These are phyloP conservation scores for Geotrichum fermentans DNA, from an alignment of 1,139 yeast species.

Conservation along the genomic window DNA sequence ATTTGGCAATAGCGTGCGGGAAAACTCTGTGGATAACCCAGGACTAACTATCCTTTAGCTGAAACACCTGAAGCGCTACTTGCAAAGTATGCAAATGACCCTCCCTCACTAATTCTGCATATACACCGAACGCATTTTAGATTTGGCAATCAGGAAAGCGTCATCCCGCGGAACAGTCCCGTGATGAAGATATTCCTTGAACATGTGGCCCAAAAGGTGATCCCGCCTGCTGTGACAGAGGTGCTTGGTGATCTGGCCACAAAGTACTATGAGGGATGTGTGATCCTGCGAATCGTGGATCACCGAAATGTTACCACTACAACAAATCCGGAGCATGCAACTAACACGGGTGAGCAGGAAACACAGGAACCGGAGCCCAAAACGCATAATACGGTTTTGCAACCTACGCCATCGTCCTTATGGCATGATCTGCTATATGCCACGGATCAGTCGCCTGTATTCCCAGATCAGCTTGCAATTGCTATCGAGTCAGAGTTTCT, in stretches of 20 bases:
- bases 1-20: too few species aligned
- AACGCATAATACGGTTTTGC: constrained; percentile 67
- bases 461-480: constrained; percentile 71
- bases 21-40: background rate
- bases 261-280: constrained; percentile 80
- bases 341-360: background rate
- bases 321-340: constrained; percentile 10
- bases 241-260: constrained; percentile 84
- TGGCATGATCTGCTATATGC: constrained; percentile 83
- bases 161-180: constrained; percentile 77
- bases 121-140: constrained; percentile 86
- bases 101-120: constrained; percentile 82
- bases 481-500: constrained; percentile 82
- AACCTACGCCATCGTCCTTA: constrained; percentile 74
- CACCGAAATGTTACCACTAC: constrained; percentile 49
- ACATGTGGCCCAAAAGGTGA: constrained; percentile 72
- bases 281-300: constrained; percentile 77
- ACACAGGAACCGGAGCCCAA: constrained; percentile 46
- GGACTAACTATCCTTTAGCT: constrained; percentile 32
- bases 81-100: constrained; percentile 67
- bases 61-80: constrained; percentile 72
- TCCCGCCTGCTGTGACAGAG: constrained; percentile 87
- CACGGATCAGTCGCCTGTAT: constrained; percentile 61
- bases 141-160: constrained; percentile 70
- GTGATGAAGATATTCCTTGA: constrained; percentile 67